Evolutionary conservation across 805 yeast species (phyloP).

Genomic region (Kodamaea nitidulidarum): DNA sequence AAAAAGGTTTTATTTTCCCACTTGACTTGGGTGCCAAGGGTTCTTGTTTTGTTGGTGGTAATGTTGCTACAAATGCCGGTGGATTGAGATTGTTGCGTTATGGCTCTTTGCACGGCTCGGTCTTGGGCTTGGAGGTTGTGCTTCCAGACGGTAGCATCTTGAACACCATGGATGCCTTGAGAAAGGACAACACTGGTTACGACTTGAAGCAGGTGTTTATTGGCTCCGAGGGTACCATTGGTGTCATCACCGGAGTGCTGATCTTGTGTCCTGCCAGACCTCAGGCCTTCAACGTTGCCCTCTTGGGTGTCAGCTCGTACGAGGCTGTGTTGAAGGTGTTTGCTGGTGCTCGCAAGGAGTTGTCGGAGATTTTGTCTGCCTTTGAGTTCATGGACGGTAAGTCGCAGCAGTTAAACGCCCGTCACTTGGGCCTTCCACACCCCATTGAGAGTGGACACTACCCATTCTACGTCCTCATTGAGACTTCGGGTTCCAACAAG

Average conservation of each 20-base stretch:
- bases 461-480: constrained; percentile 88
- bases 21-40: constrained; percentile 95
- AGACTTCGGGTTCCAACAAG: constrained; percentile 92
- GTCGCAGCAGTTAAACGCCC: constrained; percentile 60
- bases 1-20: constrained; percentile 87
- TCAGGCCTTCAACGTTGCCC: constrained; percentile 79
- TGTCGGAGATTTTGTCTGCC: constrained; percentile 84
- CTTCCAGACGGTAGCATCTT: constrained; percentile 82
- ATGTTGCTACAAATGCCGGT: constrained; percentile 94
- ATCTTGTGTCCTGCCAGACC: constrained; percentile 89
- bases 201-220: constrained; percentile 89
- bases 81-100: constrained; percentile 83
- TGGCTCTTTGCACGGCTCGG: constrained; percentile 90
- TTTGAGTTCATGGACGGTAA: constrained; percentile 88
- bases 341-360: constrained; percentile 69
- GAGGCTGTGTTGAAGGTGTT: constrained; percentile 83
- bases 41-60: constrained; percentile 93
- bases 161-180: constrained; percentile 74
- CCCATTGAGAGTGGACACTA: constrained; percentile 76
- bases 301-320: constrained; percentile 75
- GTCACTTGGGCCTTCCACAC: constrained; percentile 55
- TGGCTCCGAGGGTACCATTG: constrained; percentile 92
- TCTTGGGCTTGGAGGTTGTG: constrained; percentile 89
- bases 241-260: constrained; percentile 86
- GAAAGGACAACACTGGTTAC: constrained; percentile 95